Conservation (phyloP, 495 filamentous ascomycete species). For the Penicillium waksmanii region DNA sequence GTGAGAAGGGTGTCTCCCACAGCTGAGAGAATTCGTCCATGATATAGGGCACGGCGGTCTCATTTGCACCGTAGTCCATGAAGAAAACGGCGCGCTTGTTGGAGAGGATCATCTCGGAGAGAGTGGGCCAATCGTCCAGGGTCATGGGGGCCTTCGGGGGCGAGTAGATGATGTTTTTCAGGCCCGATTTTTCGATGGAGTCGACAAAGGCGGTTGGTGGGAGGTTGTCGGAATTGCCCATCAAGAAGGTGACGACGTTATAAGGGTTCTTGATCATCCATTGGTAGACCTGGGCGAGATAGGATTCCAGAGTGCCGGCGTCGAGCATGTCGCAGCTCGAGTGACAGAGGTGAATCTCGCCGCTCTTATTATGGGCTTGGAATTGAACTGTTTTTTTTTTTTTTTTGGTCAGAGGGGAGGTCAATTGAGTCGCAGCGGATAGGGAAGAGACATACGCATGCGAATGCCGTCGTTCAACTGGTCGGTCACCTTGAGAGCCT, state of each 20-base stretch:
- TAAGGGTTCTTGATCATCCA: constrained; percentile 83
- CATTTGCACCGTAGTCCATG: constrained; percentile 85
- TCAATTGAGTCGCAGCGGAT: not conserved
- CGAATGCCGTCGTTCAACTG: constrained; percentile 89
- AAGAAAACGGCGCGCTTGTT: constrained; percentile 67
- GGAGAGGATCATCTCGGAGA: constrained; percentile 74
- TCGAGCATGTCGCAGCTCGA: constrained; percentile 80
- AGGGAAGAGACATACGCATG: constrained; percentile 57
- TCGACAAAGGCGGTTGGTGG: constrained; percentile 60
- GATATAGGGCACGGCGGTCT: constrained; percentile 69
- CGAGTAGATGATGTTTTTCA: constrained; percentile 70
- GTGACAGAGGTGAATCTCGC: constrained; percentile 68
- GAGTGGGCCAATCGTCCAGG: constrained; percentile 80
- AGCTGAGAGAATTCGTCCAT: constrained; percentile 69
- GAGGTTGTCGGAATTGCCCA: constrained; percentile 80
- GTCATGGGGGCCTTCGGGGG: constrained; percentile 71
- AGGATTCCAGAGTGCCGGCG: constrained; percentile 74
- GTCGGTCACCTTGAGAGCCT: constrained; percentile 64
- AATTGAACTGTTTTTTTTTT: constrained; percentile 66
- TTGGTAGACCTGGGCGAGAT: constrained; percentile 65
- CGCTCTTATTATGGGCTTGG: constrained; percentile 73
- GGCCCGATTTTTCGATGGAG: constrained; percentile 68
- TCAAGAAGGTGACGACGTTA: constrained; percentile 87
- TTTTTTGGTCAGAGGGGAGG: constrained; percentile 7
- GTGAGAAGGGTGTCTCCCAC: constrained; percentile 70